These are phyloP conservation scores for Phytophthora sp. DNA, from an alignment of 352 stramenopile species.

Conservation along the genomic window DNA sequence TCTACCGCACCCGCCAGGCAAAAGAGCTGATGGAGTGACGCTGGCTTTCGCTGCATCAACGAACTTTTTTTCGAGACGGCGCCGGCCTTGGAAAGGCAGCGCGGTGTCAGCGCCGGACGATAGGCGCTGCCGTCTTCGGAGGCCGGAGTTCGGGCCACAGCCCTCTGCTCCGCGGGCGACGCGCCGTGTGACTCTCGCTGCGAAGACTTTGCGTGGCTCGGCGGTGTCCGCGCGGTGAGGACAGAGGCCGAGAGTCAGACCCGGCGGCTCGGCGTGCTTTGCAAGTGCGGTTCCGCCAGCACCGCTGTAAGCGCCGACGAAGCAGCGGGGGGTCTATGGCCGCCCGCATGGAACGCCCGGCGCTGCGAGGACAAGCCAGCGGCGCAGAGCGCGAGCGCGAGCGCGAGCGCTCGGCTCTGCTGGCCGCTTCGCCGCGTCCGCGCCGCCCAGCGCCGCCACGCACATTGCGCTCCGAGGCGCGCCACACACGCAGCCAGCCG, in stretches of 20 bases:
- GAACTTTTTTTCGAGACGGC: slow-evolving; percentile 24
- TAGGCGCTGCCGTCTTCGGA: background rate
- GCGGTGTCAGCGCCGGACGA: background rate
- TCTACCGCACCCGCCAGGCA: slow-evolving; percentile 10
- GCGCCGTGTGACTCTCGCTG: too few species aligned
- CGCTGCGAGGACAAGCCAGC: slow-evolving; percentile 15
- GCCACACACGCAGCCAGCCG: background rate
- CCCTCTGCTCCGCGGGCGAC: too few species aligned
- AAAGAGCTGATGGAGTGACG: background rate
- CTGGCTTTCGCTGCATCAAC: slow-evolving; percentile 15
- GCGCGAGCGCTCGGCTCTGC: too few species aligned
- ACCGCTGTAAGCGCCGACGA: slow-evolving; percentile 8
- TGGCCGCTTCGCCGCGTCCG: too few species aligned
- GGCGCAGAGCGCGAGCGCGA: background rate
- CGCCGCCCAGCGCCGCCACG: too few species aligned
- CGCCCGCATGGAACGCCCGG: slow-evolving; percentile 20
- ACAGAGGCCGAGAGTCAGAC: slow-evolving; percentile 18
- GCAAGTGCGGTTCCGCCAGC: slow-evolving; percentile 6
- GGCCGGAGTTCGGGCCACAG: too few species aligned
- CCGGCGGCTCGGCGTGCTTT: background rate
- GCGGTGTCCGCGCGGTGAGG: background rate
- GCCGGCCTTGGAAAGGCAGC: slow-evolving; percentile 12
- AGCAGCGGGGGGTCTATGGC: slow-evolving; percentile 11
- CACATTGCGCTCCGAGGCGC: too few species aligned
- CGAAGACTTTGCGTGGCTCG: background rate